phyloP scores from a whole-genome alignment of 441 rosid species.

The Adansonia gregorii region DNA sequence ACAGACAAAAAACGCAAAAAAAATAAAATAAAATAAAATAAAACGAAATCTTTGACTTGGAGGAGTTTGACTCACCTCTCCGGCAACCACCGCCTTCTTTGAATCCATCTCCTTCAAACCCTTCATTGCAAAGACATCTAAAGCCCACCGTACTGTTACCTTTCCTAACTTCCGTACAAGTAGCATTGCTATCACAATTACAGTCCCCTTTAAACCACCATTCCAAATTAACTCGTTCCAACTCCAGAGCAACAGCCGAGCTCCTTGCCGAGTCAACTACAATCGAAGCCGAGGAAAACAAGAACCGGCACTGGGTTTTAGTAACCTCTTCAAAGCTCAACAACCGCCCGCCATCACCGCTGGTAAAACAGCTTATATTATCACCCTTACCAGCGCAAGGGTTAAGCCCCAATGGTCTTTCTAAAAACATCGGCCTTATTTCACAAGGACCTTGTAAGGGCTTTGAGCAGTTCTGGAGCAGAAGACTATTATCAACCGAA shows the following conservation, averaged over 20 bases:
- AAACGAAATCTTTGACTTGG: constrained; percentile 2
- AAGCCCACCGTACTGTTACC: constrained; percentile 30
- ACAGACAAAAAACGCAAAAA: neutral
- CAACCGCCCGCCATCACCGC: constrained; percentile 21
- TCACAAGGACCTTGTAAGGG: constrained; percentile 32
- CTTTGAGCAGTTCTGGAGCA: constrained; percentile 48
- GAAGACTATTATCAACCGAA: constrained; percentile 48
- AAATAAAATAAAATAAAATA: neutral
- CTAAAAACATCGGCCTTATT: constrained; percentile 29
- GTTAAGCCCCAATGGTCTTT: constrained; percentile 14
- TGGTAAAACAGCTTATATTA: constrained; percentile 48
- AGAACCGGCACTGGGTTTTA: constrained; percentile 37
- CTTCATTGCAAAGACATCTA: constrained; percentile 54
- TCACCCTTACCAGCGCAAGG: constrained; percentile 34
- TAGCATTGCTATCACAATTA: constrained; percentile 41
- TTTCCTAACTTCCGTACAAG: constrained; percentile 18
- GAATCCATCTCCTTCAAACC: constrained; percentile 68
- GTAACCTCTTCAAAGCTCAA: constrained; percentile 35
- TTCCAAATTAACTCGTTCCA: constrained; percentile 46
- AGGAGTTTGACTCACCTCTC: constrained; percentile 54
- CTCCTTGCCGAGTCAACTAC: constrained; percentile 20
- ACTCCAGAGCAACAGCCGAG: constrained; percentile 35
- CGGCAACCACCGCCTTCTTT: constrained; percentile 49
- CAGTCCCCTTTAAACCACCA: constrained; percentile 65
- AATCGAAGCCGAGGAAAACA: constrained; percentile 57